Evolutionary conservation across 805 yeast species (phyloP).

Genomic region (Lachancea sp.): DNA sequence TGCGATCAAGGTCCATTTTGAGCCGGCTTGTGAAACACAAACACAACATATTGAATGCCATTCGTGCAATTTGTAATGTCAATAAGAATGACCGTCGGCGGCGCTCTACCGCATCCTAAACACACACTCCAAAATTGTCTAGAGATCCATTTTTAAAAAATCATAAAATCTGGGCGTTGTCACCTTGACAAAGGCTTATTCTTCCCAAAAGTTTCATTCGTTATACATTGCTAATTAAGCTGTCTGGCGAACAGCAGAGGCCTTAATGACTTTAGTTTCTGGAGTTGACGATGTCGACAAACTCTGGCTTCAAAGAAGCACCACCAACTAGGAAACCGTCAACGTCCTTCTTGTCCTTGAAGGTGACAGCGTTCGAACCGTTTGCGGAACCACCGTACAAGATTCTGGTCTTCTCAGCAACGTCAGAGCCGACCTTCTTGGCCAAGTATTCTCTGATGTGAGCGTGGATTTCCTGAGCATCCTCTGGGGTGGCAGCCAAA

Average conservation of each 20-base stretch:
- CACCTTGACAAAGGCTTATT: background rate
- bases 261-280: conserved; percentile 48
- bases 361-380: conserved; percentile 84
- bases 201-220: conserved; percentile 1
- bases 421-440: conserved; percentile 67
- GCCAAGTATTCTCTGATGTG: conserved; percentile 79
- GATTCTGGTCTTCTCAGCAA: conserved; percentile 78
- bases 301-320: conserved; percentile 98
- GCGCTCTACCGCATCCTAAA: too few species aligned
- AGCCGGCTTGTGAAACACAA: too few species aligned
- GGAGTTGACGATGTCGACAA: conserved; percentile 89
- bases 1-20: too few species aligned
- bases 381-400: conserved; percentile 98
- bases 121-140: too few species aligned
- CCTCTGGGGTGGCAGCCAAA: conserved; percentile 96
- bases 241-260: background rate
- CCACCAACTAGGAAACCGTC: conserved; percentile 99
- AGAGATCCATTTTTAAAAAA: background rate
- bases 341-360: conserved; percentile 87
- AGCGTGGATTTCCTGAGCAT: conserved; percentile 93
- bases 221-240: conserved; percentile 2
- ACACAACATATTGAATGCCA: too few species aligned
- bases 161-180: conserved; percentile 5
- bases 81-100: too few species aligned
- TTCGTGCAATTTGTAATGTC: too few species aligned